Evolutionary conservation across 2,329 filamentous ascomycete genomes (phyloP).

Genomic region (Alternaria angustiovoidea): DNA sequence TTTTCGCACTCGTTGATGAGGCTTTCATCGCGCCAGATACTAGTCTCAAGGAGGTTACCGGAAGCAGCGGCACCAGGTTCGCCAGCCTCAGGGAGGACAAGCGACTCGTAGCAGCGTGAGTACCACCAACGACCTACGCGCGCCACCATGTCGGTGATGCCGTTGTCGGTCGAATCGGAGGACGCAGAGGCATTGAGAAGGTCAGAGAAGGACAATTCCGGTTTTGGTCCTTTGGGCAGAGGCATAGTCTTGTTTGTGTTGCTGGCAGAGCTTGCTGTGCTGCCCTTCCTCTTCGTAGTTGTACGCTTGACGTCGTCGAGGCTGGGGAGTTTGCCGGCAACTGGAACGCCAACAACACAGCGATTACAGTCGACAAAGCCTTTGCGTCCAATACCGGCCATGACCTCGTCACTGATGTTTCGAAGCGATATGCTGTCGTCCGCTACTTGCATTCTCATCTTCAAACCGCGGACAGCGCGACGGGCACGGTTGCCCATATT

Average conservation of each 20-base stretch:
- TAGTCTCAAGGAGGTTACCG: constrained; percentile 56
- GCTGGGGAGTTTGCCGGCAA: constrained; percentile 60
- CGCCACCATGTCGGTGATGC: constrained; percentile 90
- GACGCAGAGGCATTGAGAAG: constrained; percentile 43
- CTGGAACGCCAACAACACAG: constrained; percentile 80
- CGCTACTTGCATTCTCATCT: constrained; percentile 71
- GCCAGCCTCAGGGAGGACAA: constrained; percentile 55
- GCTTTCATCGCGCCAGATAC: constrained; percentile 80
- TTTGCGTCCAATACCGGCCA: constrained; percentile 71
- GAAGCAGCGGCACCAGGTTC: constrained; percentile 46
- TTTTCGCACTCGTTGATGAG: constrained; percentile 86
- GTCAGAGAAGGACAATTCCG: constrained; percentile 49
- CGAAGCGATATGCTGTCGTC: constrained; percentile 68
- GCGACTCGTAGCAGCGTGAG: constrained; percentile 84
- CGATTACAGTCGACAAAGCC: constrained; percentile 78
- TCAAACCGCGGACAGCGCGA: constrained; percentile 73
- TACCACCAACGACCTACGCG: constrained; percentile 98
- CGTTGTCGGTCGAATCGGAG: constrained; percentile 70
- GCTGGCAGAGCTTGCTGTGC: constrained; percentile 35
- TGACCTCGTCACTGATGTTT: constrained; percentile 62
- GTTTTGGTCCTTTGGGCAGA: constrained; percentile 32
- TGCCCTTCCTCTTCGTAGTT: constrained; percentile 38
- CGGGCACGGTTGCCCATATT: constrained; percentile 80
- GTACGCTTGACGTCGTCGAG: constrained; percentile 35
- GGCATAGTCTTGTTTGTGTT: constrained; percentile 25